Percentiles rank a stretch among this genome's conserved stretches.
Evolutionary conservation across 257 asterid species (phyloP).

Genomic region (Solanum tarijense): DNA sequence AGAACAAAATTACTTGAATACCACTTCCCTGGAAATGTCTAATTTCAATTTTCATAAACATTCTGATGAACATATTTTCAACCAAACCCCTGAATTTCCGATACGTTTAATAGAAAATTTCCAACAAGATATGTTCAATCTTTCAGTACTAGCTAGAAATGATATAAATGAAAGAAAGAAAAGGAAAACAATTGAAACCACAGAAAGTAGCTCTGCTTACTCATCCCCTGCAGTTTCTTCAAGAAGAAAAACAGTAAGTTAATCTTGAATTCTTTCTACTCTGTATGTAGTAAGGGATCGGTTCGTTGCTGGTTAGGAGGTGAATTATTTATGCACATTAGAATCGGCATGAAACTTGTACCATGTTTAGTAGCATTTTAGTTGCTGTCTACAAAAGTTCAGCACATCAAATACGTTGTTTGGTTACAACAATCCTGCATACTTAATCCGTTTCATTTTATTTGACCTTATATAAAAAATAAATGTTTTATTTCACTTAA

Average conservation of each 20-base stretch:
- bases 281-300: not conserved
- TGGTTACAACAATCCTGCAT: not conserved
- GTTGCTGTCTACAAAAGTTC: not conserved
- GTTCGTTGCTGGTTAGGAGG: not conserved
- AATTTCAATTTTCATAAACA: conserved; percentile 20
- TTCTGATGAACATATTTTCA: conserved; percentile 16
- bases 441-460: not conserved
- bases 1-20: conserved; percentile 11
- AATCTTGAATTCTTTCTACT: not conserved
- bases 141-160: not conserved
- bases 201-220: conserved; percentile 36
- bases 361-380: not conserved
- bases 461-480: too few species aligned
- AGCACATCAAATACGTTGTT: not conserved
- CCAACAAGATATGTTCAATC: not conserved
- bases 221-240: conserved; percentile 23
- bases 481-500: too few species aligned
- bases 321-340: not conserved
- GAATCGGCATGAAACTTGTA: not conserved
- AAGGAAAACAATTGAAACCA: conserved; percentile 31
- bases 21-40: conserved; percentile 5
- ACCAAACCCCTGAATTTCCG: conserved; percentile 16
- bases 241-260: conserved; percentile 27
- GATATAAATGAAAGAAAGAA: conserved; percentile 23
- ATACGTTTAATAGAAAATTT: conserved; percentile 19